A percentile compares a stretch with the other conserved stretches of the same genome.
These are phyloP conservation scores for Fraxinus floribunda DNA, from an alignment of 305 asterid species.

Conservation along the genomic window DNA sequence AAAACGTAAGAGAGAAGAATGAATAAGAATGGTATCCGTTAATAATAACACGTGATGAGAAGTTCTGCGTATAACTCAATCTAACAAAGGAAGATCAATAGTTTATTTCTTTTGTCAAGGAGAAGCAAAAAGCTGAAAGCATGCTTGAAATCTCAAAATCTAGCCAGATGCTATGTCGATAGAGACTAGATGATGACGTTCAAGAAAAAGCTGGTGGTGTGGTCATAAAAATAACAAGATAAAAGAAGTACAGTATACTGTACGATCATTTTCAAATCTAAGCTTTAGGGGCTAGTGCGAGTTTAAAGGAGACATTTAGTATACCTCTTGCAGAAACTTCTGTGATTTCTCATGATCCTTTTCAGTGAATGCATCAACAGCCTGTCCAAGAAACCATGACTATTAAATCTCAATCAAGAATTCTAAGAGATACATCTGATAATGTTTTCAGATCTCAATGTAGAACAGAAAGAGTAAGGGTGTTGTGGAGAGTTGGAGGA, in stretches of 20 bases:
- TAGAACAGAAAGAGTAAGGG: not conserved
- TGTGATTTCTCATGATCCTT: conserved; percentile 43
- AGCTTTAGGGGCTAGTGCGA: not conserved
- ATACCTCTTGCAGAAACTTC: conserved; percentile 58
- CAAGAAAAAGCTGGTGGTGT: not conserved
- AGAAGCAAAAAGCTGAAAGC: not conserved
- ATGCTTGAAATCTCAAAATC: not conserved
- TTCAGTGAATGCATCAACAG: conserved; percentile 50
- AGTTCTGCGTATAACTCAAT: not conserved
- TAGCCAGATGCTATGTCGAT: not conserved
- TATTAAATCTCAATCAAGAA: conserved; percentile 15
- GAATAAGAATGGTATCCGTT: not conserved
- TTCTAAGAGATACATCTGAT: not conserved
- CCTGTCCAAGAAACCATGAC: conserved; percentile 42
- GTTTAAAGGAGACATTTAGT: conserved; percentile 20
- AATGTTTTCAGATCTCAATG: not conserved
- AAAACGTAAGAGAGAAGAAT: conserved; percentile 8
- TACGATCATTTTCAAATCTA: not conserved
- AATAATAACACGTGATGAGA: not conserved
- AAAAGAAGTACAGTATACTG: not conserved
- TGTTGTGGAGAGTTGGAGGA: not conserved
- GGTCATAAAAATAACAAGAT: not conserved
- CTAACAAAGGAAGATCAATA: not conserved
- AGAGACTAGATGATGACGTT: not conserved
- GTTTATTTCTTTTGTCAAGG: not conserved